These are phyloP conservation scores for Aspergillus bertholletiae DNA, from an alignment of 495 filamentous ascomycete genomes.

Conservation along the genomic window DNA sequence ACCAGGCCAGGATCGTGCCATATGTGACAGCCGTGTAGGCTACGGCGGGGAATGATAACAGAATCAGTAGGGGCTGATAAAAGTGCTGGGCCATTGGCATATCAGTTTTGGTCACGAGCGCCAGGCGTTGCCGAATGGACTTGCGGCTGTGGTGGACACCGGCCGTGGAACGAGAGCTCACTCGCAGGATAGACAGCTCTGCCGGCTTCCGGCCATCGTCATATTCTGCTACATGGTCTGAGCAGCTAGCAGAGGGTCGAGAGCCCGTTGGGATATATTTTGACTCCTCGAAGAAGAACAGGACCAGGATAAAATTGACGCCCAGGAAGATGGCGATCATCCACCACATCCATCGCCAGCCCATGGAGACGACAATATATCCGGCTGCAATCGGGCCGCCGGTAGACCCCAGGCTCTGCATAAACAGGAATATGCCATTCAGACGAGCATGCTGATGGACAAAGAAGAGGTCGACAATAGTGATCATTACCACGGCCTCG, in stretches of 20 bases:
- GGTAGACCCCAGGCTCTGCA: slow-evolving; percentile 21
- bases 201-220: background rate
- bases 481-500: slow-evolving; percentile 40
- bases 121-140: slow-evolving; percentile 23
- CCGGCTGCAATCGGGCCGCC: slow-evolving; percentile 37
- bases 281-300: slow-evolving; percentile 36
- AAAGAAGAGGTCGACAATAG: slow-evolving; percentile 40
- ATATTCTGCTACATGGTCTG: background rate
- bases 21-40: slow-evolving; percentile 34
- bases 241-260: background rate
- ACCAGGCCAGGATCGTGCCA: slow-evolving; percentile 30
- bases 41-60: slow-evolving; percentile 31
- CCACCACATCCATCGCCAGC: slow-evolving; percentile 45
- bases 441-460: slow-evolving; percentile 36
- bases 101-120: slow-evolving; percentile 21
- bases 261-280: slow-evolving; percentile 19
- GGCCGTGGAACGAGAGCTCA: background rate
- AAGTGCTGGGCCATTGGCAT: slow-evolving; percentile 24
- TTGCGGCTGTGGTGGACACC: slow-evolving; percentile 5
- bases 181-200: background rate
- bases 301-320: slow-evolving; percentile 23
- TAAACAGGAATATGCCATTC: slow-evolving; percentile 37
- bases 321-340: slow-evolving; percentile 37
- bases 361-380: slow-evolving; percentile 28
- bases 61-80: slow-evolving; percentile 19